Evolutionary conservation across 176 grass and related monocot species (phyloP), one percentile per base, ranked within the genome.

Genomic region (Ananas comosus): DNA sequence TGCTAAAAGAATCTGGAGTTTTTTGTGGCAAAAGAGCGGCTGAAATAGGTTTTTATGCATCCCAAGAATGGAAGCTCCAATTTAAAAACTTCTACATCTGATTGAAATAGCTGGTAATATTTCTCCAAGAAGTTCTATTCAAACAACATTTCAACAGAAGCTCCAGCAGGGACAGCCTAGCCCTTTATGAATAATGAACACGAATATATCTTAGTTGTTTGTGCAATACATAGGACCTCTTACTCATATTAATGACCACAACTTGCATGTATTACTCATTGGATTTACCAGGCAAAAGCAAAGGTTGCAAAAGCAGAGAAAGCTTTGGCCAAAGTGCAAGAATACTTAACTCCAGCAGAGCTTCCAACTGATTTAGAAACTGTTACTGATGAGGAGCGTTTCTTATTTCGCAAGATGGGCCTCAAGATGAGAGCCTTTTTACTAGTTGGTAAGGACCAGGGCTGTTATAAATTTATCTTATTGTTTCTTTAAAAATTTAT

Each of bases 351-450:
- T 65, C 94, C 89, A 16, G 73, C 84, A 22, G 86, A 87, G 50
- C 89, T 97, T 79, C 89, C 89, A 71, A 92, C 80, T 57, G 86
- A 97, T 88, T 72, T 92, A 78, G 93, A 97, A 86, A 92, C 77
- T 71, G 74, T 97, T 77, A 97, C 86, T 64, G 94, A 97, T 42
- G 89, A 97, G 71, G 89, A 97, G 72, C 89, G 82, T 27, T 82
- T 84, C 74, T 77, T 90, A 70, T 90, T 85, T 76, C 84, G 84
- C 48, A 79, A 70, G 71, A 88, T 92, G 18, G 89, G 89, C 72
- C 89, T 97, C 48, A 92, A 92, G 88, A 97, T 92, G 89, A 88
- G 79, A 64, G 79, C 86, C 74, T 87, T 87, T 80, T 68, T 87
- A 19, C 82, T 81, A 59, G 86, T 97, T 70, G 94, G 94, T 92